These are phyloP conservation scores for Colletotrichum theobromicola DNA, from an alignment of 2,329 filamentous ascomycete genomes.

Conservation along the genomic window DNA sequence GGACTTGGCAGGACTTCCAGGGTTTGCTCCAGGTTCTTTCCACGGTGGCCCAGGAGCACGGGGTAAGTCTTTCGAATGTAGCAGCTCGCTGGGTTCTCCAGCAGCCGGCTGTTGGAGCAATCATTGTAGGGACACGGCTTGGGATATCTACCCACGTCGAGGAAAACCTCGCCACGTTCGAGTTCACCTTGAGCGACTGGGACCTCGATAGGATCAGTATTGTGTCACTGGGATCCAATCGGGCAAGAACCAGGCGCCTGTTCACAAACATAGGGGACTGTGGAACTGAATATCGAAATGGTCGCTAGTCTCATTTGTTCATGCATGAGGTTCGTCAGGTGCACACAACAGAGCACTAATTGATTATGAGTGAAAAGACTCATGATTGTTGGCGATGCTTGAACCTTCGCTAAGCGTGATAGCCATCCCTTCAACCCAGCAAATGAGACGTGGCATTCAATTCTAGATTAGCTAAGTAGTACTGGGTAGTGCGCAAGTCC, in stretches of 20 bases:
- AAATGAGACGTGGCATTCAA: not conserved
- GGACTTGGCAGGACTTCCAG: not conserved
- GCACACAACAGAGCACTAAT: not conserved
- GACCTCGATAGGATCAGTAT: not conserved
- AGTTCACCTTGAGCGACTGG: not conserved
- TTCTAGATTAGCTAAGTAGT: not conserved
- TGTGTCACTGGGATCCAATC: not conserved
- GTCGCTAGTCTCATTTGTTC: not conserved
- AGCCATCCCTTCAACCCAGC: not conserved
- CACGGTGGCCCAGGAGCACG: not conserved
- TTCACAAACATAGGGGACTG: not conserved
- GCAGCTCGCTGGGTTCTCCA: constrained; percentile 1
- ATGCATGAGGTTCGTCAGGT: not conserved
- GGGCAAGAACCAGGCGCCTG: not conserved
- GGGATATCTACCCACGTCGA: not conserved
- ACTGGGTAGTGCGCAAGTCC: not conserved
- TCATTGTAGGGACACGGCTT: not conserved
- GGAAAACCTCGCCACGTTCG: not conserved
- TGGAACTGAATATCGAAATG: not conserved
- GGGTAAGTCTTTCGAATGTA: not conserved
- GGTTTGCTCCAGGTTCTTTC: not conserved
- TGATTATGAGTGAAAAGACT: not conserved
- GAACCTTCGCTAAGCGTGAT: not conserved
- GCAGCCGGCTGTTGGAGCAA: not conserved
- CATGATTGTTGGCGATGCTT: not conserved